phyloP scores from a whole-genome alignment of 768 basidiomycete species.

The Auricularia auricula-judae region DNA sequence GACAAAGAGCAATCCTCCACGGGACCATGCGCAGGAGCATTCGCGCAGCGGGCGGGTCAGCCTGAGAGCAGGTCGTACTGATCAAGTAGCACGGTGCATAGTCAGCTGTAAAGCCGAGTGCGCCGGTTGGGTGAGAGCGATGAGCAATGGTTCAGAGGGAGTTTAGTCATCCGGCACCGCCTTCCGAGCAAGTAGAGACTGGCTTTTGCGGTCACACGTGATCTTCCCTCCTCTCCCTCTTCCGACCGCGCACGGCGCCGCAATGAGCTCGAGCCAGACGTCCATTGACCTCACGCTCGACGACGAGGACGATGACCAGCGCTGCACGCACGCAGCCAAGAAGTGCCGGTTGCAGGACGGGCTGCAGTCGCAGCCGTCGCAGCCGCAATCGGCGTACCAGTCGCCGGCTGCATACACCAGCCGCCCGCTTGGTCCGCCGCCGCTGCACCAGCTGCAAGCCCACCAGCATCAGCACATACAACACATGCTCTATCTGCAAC shows the following conservation, averaged over 20 bases:
- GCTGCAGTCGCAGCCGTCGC: constrained; percentile 9
- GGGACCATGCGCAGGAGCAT: no score
- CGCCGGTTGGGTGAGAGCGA: no score
- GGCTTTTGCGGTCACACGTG: neutral
- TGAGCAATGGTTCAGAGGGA: no score
- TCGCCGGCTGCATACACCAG: neutral
- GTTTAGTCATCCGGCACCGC: no score
- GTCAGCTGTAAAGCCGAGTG: no score
- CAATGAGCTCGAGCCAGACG: constrained; percentile 12
- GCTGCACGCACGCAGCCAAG: constrained; percentile 33
- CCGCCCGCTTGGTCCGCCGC: constrained; percentile 1
- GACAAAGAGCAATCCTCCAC: no score
- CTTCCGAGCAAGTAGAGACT: no score
- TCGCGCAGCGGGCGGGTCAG: no score
- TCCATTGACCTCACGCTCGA: constrained; percentile 61
- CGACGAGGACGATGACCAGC: constrained; percentile 47
- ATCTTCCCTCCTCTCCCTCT: neutral
- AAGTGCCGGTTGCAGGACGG: constrained; percentile 30
- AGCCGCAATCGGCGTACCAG: neutral
- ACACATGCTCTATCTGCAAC: neutral
- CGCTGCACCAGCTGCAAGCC: constrained; percentile 3
- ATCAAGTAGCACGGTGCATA: no score
- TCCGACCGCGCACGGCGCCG: neutral
- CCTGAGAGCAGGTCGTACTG: no score
- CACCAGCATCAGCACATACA: constrained; percentile 1